These are phyloP conservation scores for Collariella sp. DNA, from an alignment of 495 filamentous ascomycete genomes.

Conservation along the genomic window DNA sequence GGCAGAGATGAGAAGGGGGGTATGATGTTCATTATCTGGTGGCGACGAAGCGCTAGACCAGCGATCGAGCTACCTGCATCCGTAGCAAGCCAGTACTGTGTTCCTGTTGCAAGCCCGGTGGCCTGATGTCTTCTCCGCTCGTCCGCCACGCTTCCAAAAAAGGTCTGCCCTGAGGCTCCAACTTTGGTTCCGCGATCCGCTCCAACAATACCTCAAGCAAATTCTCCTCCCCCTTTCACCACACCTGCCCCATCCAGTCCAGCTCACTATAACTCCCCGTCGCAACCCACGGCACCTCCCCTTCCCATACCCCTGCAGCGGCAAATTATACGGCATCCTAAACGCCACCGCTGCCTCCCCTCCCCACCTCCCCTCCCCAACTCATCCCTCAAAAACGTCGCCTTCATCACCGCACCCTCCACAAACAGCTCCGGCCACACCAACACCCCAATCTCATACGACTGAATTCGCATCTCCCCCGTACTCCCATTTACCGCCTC, in stretches of 20 bases:
- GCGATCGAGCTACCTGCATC: neutral
- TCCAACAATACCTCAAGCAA: no score
- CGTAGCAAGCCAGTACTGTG: constrained; percentile 5
- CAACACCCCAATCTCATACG: constrained; percentile 79
- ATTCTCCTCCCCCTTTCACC: constrained; percentile 10
- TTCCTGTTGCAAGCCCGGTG: neutral
- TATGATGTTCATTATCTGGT: neutral
- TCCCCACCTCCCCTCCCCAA: constrained; percentile 24
- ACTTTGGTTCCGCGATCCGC: no score
- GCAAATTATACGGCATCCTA: constrained; percentile 78
- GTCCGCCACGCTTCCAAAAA: neutral
- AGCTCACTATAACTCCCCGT: constrained; percentile 51
- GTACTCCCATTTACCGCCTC: constrained; percentile 39
- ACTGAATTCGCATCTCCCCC: constrained; percentile 60
- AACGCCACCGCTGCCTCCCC: constrained; percentile 48
- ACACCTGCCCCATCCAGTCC: constrained; percentile 56
- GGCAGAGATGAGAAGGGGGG: neutral
- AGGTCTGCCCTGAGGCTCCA: neutral
- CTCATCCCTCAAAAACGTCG: constrained; percentile 54
- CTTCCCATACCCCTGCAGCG: constrained; percentile 53
- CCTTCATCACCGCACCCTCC: constrained; percentile 52
- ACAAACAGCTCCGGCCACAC: constrained; percentile 69
- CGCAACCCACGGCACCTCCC: constrained; percentile 73
- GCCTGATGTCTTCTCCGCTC: neutral
- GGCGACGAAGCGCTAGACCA: neutral